Percentiles rank a stretch among this genome's conserved stretches.
Evolutionary conservation across 2,329 filamentous ascomycete species (phyloP).

Genomic region (Talaromyces marneffei): DNA sequence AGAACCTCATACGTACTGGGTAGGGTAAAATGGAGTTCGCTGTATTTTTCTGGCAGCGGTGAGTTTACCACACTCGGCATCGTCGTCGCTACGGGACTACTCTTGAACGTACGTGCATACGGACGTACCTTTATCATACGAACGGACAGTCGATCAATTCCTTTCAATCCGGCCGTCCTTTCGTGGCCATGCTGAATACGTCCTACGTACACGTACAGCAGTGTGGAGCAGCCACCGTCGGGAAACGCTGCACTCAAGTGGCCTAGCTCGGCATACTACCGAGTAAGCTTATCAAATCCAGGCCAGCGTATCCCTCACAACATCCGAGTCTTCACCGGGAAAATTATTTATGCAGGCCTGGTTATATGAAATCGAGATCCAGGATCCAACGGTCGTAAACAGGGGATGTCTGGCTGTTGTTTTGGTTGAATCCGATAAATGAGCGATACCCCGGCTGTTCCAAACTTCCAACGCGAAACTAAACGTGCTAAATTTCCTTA

Average conservation of each 20-base stretch:
- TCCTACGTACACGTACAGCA: too few species aligned
- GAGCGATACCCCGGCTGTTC: conserved; percentile 14
- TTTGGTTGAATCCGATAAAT: not conserved
- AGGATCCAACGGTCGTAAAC: not conserved
- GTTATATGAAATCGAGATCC: not conserved
- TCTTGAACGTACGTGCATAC: too few species aligned
- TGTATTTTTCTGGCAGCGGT: not conserved
- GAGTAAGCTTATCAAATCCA: not conserved
- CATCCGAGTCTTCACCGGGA: not conserved
- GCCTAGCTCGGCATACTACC: not conserved
- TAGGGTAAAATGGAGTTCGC: not conserved
- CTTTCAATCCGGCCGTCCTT: not conserved
- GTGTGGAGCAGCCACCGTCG: not conserved
- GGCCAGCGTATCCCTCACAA: too few species aligned
- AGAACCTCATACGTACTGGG: not conserved
- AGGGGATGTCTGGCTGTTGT: too few species aligned
- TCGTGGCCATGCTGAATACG: not conserved
- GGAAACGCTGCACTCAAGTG: not conserved
- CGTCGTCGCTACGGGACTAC: not conserved
- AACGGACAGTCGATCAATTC: not conserved
- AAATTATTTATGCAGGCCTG: not conserved
- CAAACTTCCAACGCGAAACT: conserved; percentile 9
- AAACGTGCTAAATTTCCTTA: conserved; percentile 4
- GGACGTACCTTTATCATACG: not conserved
- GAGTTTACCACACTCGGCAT: not conserved